phyloP scores from a whole-genome alignment of 2,329 filamentous ascomycete genomes.

The Venturia nashicola region DNA sequence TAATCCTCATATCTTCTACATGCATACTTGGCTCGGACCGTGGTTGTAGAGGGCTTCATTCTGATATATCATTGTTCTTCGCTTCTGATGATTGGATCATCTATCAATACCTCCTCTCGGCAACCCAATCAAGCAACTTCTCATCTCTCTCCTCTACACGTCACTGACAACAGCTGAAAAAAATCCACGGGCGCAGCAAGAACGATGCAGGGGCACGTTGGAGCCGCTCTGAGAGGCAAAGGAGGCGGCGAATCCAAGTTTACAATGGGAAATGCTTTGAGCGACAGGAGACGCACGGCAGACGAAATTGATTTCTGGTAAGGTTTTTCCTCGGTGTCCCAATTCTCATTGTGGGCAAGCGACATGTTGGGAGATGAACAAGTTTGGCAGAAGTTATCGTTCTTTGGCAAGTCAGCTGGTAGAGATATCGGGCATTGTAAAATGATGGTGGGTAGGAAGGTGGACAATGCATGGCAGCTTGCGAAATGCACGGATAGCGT shows the following conservation, averaged over 20 bases:
- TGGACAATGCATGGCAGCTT: not conserved
- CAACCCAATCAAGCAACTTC: not conserved
- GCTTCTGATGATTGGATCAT: not conserved
- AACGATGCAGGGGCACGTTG: too few relatives aligned
- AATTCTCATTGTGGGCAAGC: not conserved
- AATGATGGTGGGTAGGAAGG: too few relatives aligned
- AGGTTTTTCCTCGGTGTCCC: not conserved
- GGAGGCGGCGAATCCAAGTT: not conserved
- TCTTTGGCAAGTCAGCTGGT: too few relatives aligned
- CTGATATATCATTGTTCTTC: not conserved
- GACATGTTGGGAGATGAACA: not conserved
- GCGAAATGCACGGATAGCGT: not conserved
- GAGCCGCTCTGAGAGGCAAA: not conserved
- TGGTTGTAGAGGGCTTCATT: not conserved
- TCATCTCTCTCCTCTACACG: not conserved
- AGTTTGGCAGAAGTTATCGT: too few relatives aligned
- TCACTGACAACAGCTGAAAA: slow-evolving; percentile 2
- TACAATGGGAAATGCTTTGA: not conserved
- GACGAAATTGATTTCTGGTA: not conserved
- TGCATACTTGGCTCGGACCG: not conserved
- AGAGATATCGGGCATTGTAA: too few relatives aligned
- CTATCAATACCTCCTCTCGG: not conserved
- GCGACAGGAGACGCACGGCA: not conserved
- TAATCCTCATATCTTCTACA: not conserved
- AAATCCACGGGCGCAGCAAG: not conserved